These are phyloP conservation scores for Moniliophthora roreri DNA, from an alignment of 1,284 basidiomycete species.

Conservation along the genomic window DNA sequence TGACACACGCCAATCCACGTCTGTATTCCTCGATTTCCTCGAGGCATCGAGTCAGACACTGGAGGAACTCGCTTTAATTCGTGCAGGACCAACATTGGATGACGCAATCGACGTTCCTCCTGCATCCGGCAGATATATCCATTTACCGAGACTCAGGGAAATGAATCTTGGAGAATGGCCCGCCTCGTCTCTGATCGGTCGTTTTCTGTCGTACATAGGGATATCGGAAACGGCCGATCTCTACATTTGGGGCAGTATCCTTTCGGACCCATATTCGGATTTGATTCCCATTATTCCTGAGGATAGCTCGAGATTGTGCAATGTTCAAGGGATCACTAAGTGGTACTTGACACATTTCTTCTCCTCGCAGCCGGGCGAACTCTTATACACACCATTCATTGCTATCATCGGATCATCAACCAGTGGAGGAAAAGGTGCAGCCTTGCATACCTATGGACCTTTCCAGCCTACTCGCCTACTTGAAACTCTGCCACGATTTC, in stretches of 20 bases:
- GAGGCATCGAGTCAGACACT: slow-evolving; percentile 13
- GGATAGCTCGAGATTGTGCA: slow-evolving; percentile 8
- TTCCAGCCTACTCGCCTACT: slow-evolving; percentile 7
- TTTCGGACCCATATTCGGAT: slow-evolving; percentile 6
- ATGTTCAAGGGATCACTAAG: slow-evolving; percentile 8
- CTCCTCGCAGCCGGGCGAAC: slow-evolving; percentile 4
- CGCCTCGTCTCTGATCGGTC: slow-evolving; percentile 7
- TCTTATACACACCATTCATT: slow-evolving; percentile 12
- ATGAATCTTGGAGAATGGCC: slow-evolving; percentile 16
- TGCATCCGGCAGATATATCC: not conserved
- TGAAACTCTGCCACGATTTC: slow-evolving; percentile 7
- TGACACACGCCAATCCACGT: slow-evolving; percentile 12
- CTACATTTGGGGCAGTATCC: slow-evolving; percentile 16
- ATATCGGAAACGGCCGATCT: slow-evolving; percentile 9
- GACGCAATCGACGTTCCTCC: slow-evolving; percentile 6
- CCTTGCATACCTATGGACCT: slow-evolving; percentile 12
- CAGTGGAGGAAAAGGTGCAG: not conserved
- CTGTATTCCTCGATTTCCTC: slow-evolving; percentile 19
- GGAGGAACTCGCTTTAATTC: slow-evolving; percentile 15
- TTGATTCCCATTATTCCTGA: slow-evolving; percentile 9
- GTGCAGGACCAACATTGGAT: slow-evolving; percentile 16
- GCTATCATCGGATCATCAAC: not conserved
- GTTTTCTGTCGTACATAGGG: slow-evolving; percentile 14
- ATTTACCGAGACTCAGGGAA: slow-evolving; percentile 11
- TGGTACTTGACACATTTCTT: slow-evolving; percentile 11